Percentiles rank a stretch among this genome's conserved stretches.
Conservation (phyloP, 495 filamentous ascomycete genomes). For the Staphylotrichum longicolle region DNA sequence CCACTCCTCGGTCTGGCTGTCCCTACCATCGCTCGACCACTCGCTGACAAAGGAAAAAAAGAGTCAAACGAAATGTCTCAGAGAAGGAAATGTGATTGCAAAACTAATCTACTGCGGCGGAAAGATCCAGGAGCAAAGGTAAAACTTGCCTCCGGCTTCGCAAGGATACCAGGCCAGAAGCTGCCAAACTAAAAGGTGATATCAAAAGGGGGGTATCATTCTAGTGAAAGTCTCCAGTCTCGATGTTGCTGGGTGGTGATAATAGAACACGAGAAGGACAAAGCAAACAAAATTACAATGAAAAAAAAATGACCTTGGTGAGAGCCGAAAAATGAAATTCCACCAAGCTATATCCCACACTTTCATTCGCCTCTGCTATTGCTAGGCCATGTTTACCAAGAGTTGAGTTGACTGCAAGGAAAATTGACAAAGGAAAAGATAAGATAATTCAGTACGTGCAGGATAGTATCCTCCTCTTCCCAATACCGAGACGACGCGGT, state of each 20-base stretch:
- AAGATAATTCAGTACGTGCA: neutral
- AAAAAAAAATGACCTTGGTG: neutral
- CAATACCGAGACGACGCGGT: neutral
- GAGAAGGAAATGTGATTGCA: no score
- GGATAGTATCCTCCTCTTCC: slow-evolving; percentile 1
- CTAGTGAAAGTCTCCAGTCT: slow-evolving; percentile 22
- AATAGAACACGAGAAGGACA: neutral
- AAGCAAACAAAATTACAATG: neutral
- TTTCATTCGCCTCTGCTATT: no score
- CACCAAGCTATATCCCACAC: no score
- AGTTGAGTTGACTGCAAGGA: slow-evolving; percentile 9
- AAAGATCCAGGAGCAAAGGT: neutral
- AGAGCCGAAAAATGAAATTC: no score
- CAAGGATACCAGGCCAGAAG: no score
- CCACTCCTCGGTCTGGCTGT: no score
- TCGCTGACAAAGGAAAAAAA: no score
- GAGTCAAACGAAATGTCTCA: no score
- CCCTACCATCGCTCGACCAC: no score
- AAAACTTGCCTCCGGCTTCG: neutral
- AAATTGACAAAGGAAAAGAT: slow-evolving; percentile 31
- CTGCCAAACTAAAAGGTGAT: no score
- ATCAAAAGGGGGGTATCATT: slow-evolving; percentile 30
- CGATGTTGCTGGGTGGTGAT: slow-evolving; percentile 1
- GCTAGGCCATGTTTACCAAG: neutral
- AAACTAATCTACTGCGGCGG: no score